Evolutionary conservation across 805 yeast species (phyloP).

Genomic region (Zygosaccharomyces bailii): DNA sequence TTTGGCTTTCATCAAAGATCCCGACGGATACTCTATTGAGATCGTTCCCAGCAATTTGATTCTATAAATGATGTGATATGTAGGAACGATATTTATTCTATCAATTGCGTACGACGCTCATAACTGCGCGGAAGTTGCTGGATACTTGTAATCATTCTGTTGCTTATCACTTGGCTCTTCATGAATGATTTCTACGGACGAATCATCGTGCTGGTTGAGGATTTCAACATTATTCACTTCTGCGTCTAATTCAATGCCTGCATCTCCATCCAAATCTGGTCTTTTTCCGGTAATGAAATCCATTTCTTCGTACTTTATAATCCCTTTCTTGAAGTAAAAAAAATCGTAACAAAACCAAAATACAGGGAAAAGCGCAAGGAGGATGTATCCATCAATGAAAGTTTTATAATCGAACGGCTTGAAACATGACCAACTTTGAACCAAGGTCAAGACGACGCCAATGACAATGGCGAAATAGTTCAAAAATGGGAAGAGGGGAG

Average conservation of each 20-base stretch:
- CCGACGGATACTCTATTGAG: constrained; percentile 87
- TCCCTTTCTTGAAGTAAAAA: constrained; percentile 40
- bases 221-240: constrained; percentile 5
- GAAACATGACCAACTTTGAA: constrained; percentile 50
- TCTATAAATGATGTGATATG: constrained; percentile 11
- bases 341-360: constrained; percentile 41
- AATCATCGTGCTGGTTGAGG: background rate
- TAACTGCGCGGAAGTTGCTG: background rate
- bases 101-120: no score
- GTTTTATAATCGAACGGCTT: constrained; percentile 47
- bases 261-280: constrained; percentile 33
- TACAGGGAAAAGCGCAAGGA: constrained; percentile 55
- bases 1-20: constrained; percentile 77
- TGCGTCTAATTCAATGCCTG: background rate
- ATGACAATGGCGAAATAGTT: constrained; percentile 40
- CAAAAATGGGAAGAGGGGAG: constrained; percentile 39
- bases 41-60: constrained; percentile 45
- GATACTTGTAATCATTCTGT: background rate
- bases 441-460: constrained; percentile 41
- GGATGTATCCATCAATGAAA: constrained; percentile 59
- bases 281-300: constrained; percentile 53
- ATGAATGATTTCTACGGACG: background rate
- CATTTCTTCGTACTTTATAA: constrained; percentile 43
- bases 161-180: background rate
- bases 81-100: no score